Evolutionary conservation across 352 stramenopile species (phyloP), one percentile per base, ranked within the genome.

Genomic region (Ochromonadaceae sp.): DNA sequence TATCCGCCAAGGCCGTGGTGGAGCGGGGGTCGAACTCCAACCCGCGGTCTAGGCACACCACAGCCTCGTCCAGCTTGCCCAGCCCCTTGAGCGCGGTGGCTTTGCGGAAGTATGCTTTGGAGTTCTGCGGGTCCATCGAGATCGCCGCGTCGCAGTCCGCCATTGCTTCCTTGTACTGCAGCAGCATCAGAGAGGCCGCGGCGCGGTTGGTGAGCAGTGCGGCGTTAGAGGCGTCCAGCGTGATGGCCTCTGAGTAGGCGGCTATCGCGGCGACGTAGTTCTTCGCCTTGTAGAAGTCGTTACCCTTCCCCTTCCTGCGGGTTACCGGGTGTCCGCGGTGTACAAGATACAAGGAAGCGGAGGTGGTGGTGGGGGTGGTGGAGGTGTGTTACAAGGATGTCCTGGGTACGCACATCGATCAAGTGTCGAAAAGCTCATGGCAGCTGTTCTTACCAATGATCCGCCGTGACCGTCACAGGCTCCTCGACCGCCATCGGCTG

Each of bases 41-140:
- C n/a, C 66, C 72, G 0, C 32, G 5, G n/a, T 35, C 56, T 26
- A 76, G 55, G n/a, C 40, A 35, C 14, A 59, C 10, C 7, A 76
- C 17, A 22, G 72, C 72, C 30, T 74, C 70, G 30, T 78, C 65
- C 10, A 70, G n/a, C 31, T 53, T 7, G 2, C 73, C 73, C 34
- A 67, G 31, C 17, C 47, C 38, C 43, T 73, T 72, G 26, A 71
- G 46, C 31, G 79, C 78, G 72, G 89, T 90, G 50, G 80, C 82
- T 69, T 90, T 90, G 56, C 86, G 81, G 30, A 92, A 70, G 71
- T 93, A 91, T 0, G 82, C 85, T 69, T 93, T 93, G 41, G 88
- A 81, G 62, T 86, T 91, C 22, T 78, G 80, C 43, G 79, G 76
- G 67, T 93, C 83, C 41, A 93, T 83, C n/a, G 86, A 74, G 32